Conservation (phyloP, 202 grass and related monocot genomes). For the Hordeum pubiflorum region DNA sequence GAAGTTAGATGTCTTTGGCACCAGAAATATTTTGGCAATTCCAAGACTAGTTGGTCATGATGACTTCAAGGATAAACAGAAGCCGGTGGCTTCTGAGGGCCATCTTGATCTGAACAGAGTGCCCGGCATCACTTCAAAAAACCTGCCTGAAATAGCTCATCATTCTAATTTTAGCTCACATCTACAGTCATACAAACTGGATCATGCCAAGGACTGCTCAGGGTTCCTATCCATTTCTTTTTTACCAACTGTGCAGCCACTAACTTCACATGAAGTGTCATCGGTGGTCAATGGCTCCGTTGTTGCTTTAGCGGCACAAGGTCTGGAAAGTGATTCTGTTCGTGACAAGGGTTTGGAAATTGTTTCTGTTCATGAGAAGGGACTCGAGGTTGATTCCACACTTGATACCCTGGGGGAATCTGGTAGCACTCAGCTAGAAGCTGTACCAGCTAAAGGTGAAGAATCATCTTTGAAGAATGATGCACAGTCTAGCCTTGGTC, state of each 20-base stretch:
- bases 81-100: background rate
- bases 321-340: constrained; percentile 33
- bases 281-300: constrained; percentile 36
- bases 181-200: constrained; percentile 25
- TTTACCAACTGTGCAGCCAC: constrained; percentile 16
- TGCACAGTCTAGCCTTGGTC: constrained; percentile 46
- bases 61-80: constrained; percentile 47
- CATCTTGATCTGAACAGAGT: constrained; percentile 41
- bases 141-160: constrained; percentile 28
- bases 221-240: constrained; percentile 30
- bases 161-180: constrained; percentile 17
- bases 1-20: constrained; percentile 57
- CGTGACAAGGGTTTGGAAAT: constrained; percentile 34
- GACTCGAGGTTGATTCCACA: constrained; percentile 20
- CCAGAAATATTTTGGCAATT: constrained; percentile 25
- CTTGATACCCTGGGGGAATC: constrained; percentile 21
- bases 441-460: constrained; percentile 18
- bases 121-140: constrained; percentile 22
- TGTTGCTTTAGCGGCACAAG: constrained; percentile 26
- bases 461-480: constrained; percentile 24
- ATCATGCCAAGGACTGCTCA: constrained; percentile 22
- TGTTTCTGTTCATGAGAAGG: constrained; percentile 31
- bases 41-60: constrained; percentile 21
- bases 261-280: constrained; percentile 24
- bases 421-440: constrained; percentile 25